Evolutionary conservation across 257 asterid genomes (phyloP).

Genomic region (Marsdenia floribunda): DNA sequence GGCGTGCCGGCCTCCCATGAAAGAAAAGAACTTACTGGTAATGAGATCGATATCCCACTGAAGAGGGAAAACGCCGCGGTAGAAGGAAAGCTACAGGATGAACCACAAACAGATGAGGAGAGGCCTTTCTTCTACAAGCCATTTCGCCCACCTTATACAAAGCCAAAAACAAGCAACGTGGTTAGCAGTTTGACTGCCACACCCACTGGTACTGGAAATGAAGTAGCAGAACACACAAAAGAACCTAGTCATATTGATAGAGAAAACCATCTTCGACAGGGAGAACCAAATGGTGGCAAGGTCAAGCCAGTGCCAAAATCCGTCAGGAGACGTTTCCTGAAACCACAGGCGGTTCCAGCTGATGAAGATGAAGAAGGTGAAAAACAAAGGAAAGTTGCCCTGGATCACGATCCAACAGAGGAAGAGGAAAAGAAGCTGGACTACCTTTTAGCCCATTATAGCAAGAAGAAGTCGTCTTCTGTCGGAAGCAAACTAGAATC

Average conservation of each 20-base stretch:
- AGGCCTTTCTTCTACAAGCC: conserved; percentile 21
- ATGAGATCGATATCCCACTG: neutral
- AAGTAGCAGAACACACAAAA: conserved; percentile 6
- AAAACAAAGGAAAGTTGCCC: neutral
- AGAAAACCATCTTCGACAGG: neutral
- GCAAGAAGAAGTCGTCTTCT: conserved; percentile 36
- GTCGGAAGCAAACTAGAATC: conserved; percentile 21
- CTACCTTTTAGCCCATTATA: conserved; percentile 44
- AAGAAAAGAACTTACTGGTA: neutral
- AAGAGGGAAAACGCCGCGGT: neutral
- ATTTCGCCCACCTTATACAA: conserved; percentile 45
- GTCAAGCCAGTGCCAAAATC: conserved; percentile 37
- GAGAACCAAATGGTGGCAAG: conserved; percentile 8
- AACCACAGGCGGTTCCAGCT: conserved; percentile 20
- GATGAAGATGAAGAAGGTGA: conserved; percentile 6
- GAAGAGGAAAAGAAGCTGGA: conserved; percentile 59
- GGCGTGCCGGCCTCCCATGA: neutral
- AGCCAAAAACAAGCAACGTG: conserved; percentile 17
- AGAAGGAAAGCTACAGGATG: conserved; percentile 4
- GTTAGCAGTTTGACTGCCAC: conserved; percentile 10
- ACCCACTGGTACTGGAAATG: conserved; percentile 6
- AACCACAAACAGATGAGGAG: conserved; percentile 7
- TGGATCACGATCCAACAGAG: conserved; percentile 17
- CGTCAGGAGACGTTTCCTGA: conserved; percentile 39
- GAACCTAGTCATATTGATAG: neutral